Evolutionary conservation across 2,329 filamentous ascomycete species (phyloP), one percentile per base, ranked within the genome.

Genomic region (Fusarium sp.): DNA sequence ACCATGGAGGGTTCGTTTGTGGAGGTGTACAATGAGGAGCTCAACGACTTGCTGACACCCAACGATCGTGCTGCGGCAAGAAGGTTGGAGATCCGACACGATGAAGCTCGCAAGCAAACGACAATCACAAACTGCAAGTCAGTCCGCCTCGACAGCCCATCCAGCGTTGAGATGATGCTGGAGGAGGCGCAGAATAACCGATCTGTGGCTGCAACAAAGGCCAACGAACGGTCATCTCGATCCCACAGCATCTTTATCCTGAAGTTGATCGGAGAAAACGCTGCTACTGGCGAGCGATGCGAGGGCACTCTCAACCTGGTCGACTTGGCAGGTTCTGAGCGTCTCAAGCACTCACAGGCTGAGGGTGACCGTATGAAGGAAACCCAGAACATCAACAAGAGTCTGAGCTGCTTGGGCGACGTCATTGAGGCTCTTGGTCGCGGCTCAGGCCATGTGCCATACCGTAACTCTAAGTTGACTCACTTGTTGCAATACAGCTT

Each of bases 381-480:
- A 82, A 98, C 96, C 2, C 94, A 98, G 76, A 97, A 93, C 78
- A 99, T 99, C 86, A 99, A 99, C 84, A 95, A 94, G 83, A 96
- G 92, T 74, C 83, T 99, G 73, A 94, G 92, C 75, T 97, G 94
- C 74, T 84, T 99, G 4, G 94, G 96, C 8, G 95, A 98, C 79
- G 96, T 99, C 29, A 97, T 99, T 76, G 92, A 93, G 51, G 94
- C 94, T 0, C 86, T 99, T n/a, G 95, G 94, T 16, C 89, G 91
- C 68, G 93, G 93, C 32, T 93, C 91, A 59, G 88, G 87, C 8
- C 95, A 98, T 76, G 89, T 99, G 46, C 96, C 96, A 2, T 99
- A 98, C 82, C 87, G 96, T 57, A 98, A 98, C 82, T 97, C 93
- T 74, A 98, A 98, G 87, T 86, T 99, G 71, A 99, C 96, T 11